Percentiles rank a stretch among this genome's conserved stretches.
Conservation (phyloP, 352 stramenopile species). For the Globisporangium sylvaticum region DNA sequence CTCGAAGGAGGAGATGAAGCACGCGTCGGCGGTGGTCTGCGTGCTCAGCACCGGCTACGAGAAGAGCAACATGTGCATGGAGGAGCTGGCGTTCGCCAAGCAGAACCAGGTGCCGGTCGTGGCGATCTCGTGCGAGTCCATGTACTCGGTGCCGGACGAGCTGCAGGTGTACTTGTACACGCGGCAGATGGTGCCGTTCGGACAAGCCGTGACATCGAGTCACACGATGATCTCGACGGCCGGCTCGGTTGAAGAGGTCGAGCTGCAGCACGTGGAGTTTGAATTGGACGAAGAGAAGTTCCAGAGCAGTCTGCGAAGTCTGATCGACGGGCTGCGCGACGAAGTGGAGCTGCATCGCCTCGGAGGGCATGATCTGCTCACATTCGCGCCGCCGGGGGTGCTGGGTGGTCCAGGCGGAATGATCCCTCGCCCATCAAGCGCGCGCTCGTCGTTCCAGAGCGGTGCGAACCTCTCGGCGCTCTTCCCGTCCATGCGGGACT, state of each 20-base stretch:
- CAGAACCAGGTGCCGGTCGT: conserved; percentile 63
- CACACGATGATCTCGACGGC: conserved; percentile 24
- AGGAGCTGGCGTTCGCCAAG: conserved; percentile 75
- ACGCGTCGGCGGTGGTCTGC: conserved; percentile 66
- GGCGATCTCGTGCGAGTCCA: conserved; percentile 59
- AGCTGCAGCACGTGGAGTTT: conserved; percentile 34
- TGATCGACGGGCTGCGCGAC: conserved; percentile 72
- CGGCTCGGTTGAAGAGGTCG: conserved; percentile 17
- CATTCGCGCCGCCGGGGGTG: conserved; percentile 16
- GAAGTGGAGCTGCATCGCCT: conserved; percentile 69
- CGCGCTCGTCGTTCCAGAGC: conserved; percentile 15
- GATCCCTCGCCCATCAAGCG: conserved; percentile 9
- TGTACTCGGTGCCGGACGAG: conserved; percentile 52
- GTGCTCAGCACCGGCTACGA: conserved; percentile 70
- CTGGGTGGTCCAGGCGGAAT: conserved; percentile 18
- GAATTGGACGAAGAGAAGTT: conserved; percentile 68
- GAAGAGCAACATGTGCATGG: conserved; percentile 61
- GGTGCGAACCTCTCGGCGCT: conserved; percentile 8
- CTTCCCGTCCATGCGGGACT: conserved; percentile 10
- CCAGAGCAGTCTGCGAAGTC: conserved; percentile 47
- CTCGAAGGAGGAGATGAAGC: conserved; percentile 53
- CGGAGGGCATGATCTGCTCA: conserved; percentile 21
- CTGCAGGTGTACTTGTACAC: conserved; percentile 79
- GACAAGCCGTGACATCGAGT: conserved; percentile 45
- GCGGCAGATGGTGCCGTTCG: conserved; percentile 75